A percentile compares a stretch with the other conserved stretches of the same genome.
These are phyloP conservation scores for Penicillium macrosclerotiorum DNA, from an alignment of 495 filamentous ascomycete genomes.

Conservation along the genomic window DNA sequence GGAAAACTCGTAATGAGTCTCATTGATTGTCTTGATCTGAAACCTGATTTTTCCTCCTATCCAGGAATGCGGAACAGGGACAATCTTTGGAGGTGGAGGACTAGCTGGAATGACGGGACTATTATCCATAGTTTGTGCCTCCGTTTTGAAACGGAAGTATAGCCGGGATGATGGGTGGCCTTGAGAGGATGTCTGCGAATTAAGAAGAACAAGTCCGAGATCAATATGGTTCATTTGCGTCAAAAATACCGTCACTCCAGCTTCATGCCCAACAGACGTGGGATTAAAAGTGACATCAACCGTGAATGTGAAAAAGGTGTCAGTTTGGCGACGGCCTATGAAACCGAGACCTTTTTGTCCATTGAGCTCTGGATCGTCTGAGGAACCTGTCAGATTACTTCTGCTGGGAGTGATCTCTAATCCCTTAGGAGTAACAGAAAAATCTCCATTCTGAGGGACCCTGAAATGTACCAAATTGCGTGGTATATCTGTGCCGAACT, in stretches of 20 bases:
- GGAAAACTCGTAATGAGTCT: conserved; percentile 17
- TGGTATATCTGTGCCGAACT: conserved; percentile 12
- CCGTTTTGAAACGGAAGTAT: conserved; percentile 2
- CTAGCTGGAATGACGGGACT: too few species aligned
- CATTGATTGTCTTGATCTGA: conserved; percentile 11
- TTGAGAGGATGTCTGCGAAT: neutral
- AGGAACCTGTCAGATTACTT: conserved; percentile 5
- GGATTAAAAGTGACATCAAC: conserved; percentile 13
- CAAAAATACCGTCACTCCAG: conserved; percentile 20
- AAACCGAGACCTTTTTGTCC: conserved; percentile 9
- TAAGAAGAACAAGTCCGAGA: conserved; percentile 13
- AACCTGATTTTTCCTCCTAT: conserved; percentile 6
- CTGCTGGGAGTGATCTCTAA: conserved; percentile 12
- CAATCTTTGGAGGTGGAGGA: neutral
- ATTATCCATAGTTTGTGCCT: conserved; percentile 5
- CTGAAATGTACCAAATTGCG: conserved; percentile 17
- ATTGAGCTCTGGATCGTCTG: neutral
- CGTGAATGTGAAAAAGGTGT: conserved; percentile 18
- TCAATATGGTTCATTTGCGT: conserved; percentile 23
- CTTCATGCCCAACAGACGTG: conserved; percentile 8
- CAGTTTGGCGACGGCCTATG: conserved; percentile 16
- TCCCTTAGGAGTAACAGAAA: conserved; percentile 14
- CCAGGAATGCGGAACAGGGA: conserved; percentile 4
- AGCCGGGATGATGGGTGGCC: too few species aligned
- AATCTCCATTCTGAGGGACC: conserved; percentile 4